Conservation (phyloP, 176 grass and related monocot genomes). For the Chloris gayana region DNA sequence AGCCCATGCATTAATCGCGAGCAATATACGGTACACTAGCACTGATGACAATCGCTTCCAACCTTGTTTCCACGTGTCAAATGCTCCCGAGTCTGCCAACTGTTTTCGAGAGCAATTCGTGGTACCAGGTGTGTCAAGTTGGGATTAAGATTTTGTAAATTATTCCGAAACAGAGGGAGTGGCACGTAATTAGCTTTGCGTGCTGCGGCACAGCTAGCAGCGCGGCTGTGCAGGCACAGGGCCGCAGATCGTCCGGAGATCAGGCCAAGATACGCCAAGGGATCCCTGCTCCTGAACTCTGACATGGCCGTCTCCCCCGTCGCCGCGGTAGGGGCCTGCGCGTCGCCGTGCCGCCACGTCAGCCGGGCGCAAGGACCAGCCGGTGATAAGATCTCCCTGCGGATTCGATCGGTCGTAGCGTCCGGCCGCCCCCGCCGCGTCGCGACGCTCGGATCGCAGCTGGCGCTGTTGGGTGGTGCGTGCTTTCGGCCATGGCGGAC, state of each 20-base stretch:
- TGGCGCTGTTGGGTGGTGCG: not conserved
- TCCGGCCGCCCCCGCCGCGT: not conserved
- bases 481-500: conserved; percentile 27
- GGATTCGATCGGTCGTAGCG: conserved; percentile 32
- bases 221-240: conserved; percentile 17
- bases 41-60: no score
- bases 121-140: no score
- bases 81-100: no score
- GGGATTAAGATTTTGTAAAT: not conserved
- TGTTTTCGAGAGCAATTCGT: no score
- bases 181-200: no score
- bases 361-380: not conserved
- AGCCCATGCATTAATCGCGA: no score
- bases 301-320: not conserved
- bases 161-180: no score
- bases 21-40: no score
- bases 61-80: no score
- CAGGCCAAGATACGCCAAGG: conserved; percentile 42
- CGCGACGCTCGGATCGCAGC: not conserved
- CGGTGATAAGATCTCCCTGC: not conserved
- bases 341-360: conserved; percentile 43
- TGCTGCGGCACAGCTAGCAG: not conserved
- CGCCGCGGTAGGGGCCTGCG: conserved; percentile 46
- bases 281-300: conserved; percentile 19
- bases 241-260: conserved; percentile 36